phyloP scores from a whole-genome alignment of 306 rosid species.

The Dicorynia guianensis region DNA sequence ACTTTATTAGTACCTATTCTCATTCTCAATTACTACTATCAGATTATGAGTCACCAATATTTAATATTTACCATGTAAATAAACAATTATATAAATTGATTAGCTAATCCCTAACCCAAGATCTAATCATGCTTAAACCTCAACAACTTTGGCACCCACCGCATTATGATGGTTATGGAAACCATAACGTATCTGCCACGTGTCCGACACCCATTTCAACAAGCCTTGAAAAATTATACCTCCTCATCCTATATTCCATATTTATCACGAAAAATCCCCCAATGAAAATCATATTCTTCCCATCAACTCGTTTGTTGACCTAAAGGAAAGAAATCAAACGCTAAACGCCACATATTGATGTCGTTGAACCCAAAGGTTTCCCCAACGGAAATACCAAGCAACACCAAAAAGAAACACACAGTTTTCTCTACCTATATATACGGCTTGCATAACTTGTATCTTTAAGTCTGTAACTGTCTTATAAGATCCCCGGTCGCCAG shows the following conservation, averaged over 20 bases:
- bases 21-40: too few species aligned
- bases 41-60: too few species aligned
- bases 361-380: slow-evolving; percentile 40
- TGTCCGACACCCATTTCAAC: slow-evolving; percentile 35
- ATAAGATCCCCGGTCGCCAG: slow-evolving; percentile 37
- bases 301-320: not conserved
- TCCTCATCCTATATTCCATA: not conserved
- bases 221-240: not conserved
- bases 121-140: not conserved
- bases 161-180: not conserved
- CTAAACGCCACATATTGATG: slow-evolving; percentile 41
- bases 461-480: not conserved
- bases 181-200: slow-evolving; percentile 24
- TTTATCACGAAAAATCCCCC: not conserved
- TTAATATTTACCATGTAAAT: too few species aligned
- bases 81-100: not conserved
- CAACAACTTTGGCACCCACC: slow-evolving; percentile 29
- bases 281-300: not conserved
- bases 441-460: too few species aligned
- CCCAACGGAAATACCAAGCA: slow-evolving; percentile 44
- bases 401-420: not conserved
- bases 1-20: too few species aligned
- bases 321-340: not conserved
- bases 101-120: not conserved
- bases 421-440: not conserved